Conservation (phyloP, 495 filamentous ascomycete genomes). For the Platismatia glauca region DNA sequence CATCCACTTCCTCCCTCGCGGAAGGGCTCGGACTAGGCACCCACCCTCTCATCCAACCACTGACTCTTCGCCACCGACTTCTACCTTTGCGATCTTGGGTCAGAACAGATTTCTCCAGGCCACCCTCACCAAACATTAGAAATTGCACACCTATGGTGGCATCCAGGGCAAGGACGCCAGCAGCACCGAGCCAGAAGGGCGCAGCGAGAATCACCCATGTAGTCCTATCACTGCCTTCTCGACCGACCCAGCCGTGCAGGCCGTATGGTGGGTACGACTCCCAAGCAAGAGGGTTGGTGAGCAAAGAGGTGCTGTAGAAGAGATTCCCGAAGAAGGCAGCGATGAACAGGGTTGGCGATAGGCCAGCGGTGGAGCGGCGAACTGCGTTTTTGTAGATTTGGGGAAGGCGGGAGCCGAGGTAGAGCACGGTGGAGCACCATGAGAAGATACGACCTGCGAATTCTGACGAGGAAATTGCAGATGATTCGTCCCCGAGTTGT, state of each 20-base stretch:
- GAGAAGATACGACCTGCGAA: slow-evolving; percentile 49
- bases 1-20: neutral
- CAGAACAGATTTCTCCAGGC: slow-evolving; percentile 30
- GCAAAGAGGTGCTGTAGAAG: slow-evolving; percentile 59
- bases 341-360: slow-evolving; percentile 59
- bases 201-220: slow-evolving; percentile 51
- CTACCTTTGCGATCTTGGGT: slow-evolving; percentile 33
- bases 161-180: slow-evolving; percentile 59
- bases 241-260: slow-evolving; percentile 57
- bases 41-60: slow-evolving; percentile 64
- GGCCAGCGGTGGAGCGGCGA: slow-evolving; percentile 59
- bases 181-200: slow-evolving; percentile 67
- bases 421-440: slow-evolving; percentile 58
- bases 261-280: slow-evolving; percentile 50
- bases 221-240: slow-evolving; percentile 45
- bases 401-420: slow-evolving; percentile 61
- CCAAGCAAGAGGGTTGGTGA: slow-evolving; percentile 64
- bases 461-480: slow-evolving; percentile 26
- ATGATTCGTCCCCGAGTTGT: neutral
- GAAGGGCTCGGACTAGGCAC: slow-evolving; percentile 35
- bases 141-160: slow-evolving; percentile 60
- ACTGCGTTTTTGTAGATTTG: slow-evolving; percentile 61
- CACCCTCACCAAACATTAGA: slow-evolving; percentile 44
- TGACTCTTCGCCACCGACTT: slow-evolving; percentile 47
- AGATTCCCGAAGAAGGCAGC: slow-evolving; percentile 66